phyloP scores from a whole-genome alignment of 2,329 filamentous ascomycete species.

The Pyricularia sp. region DNA sequence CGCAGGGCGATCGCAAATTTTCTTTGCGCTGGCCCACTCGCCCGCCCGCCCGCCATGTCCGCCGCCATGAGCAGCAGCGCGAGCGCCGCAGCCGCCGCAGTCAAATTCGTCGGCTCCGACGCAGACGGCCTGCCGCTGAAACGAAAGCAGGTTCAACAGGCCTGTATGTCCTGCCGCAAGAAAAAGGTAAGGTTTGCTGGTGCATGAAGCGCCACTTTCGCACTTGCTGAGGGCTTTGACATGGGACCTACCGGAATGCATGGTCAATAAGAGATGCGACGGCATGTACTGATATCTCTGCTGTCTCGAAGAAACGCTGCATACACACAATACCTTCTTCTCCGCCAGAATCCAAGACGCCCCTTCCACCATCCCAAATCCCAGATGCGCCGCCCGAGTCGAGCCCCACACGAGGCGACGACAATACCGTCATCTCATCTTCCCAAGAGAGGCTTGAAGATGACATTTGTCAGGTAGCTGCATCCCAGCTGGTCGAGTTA shows the following conservation, averaged over 20 bases:
- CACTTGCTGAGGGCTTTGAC: not conserved
- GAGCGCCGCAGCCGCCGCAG: conserved; percentile 12
- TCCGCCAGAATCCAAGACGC: conserved; percentile 11
- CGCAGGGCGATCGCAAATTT: conserved; percentile 1
- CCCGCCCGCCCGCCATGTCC: not conserved
- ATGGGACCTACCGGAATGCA: not conserved
- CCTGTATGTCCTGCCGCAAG: conserved; percentile 44
- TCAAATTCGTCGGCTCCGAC: conserved; percentile 50
- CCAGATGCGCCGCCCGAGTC: conserved; percentile 13
- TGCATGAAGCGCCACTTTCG: not conserved
- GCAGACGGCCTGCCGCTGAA: conserved; percentile 45
- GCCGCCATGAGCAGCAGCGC: not conserved
- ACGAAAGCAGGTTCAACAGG: conserved; percentile 49
- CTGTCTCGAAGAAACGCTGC: conserved; percentile 27
- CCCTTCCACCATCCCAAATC: conserved; percentile 4
- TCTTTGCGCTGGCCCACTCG: not conserved
- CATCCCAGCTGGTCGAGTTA: conserved; percentile 18
- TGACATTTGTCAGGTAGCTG: conserved; percentile 14
- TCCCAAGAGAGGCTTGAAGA: conserved; percentile 8
- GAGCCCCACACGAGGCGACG: not conserved
- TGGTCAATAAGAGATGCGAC: not conserved
- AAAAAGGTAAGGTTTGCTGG: conserved; percentile 34
- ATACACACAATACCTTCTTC: conserved; percentile 21
- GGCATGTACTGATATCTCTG: not conserved
- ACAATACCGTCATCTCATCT: conserved; percentile 2